phyloP scores from a whole-genome alignment of 2,329 filamentous ascomycete genomes.

The Salinomyces thailandicus region DNA sequence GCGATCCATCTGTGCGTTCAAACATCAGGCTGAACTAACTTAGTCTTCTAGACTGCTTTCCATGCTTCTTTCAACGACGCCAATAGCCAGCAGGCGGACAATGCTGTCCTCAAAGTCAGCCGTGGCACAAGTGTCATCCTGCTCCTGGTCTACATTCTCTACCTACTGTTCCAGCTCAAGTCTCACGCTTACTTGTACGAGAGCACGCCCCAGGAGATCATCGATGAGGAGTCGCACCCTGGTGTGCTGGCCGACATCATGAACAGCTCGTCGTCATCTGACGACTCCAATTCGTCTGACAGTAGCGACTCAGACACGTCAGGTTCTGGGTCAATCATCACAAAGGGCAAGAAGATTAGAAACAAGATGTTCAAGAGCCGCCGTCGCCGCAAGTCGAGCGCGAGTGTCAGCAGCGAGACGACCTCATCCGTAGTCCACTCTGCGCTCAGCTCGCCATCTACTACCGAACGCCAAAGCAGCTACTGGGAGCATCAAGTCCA shows the following conservation, averaged over 20 bases:
- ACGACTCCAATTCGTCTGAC: constrained; percentile 36
- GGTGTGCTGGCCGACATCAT: constrained; percentile 75
- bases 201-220: constrained; percentile 82
- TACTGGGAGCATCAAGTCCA: constrained; percentile 27
- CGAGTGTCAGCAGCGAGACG: constrained; percentile 59
- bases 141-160: constrained; percentile 70
- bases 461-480: constrained; percentile 27
- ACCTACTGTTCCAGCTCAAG: constrained; percentile 83
- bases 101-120: constrained; percentile 58
- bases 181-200: constrained; percentile 87
- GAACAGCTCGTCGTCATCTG: constrained; percentile 56
- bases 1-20: constrained; percentile 18
- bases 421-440: constrained; percentile 36
- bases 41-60: constrained; percentile 61
- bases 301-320: constrained; percentile 56
- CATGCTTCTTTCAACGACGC: constrained; percentile 62
- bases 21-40: constrained; percentile 6
- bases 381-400: constrained; percentile 66
- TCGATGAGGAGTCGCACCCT: constrained; percentile 82
- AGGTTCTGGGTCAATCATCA: constrained; percentile 46
- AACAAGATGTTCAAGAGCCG: constrained; percentile 63
- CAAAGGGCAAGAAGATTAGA: constrained; percentile 59
- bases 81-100: constrained; percentile 17
- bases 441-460: constrained; percentile 35
- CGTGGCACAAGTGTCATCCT: constrained; percentile 81